These are phyloP conservation scores for Ganoderma resinaceum DNA, from an alignment of 1,284 basidiomycete genomes.

Conservation along the genomic window DNA sequence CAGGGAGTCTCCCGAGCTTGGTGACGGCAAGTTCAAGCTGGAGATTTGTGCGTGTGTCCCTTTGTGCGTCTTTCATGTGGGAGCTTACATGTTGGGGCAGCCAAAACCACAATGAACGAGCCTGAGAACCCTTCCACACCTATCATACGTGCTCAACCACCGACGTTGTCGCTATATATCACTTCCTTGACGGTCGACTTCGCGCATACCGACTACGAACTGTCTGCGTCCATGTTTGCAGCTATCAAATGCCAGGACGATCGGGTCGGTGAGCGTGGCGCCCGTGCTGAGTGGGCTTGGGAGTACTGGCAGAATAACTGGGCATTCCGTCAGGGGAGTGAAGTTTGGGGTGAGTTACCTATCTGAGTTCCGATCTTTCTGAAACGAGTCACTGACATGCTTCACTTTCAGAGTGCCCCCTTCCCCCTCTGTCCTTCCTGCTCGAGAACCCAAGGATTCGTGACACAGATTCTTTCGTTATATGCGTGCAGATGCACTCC, in stretches of 20 bases:
- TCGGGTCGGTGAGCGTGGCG: slow-evolving; percentile 64
- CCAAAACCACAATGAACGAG: slow-evolving; percentile 25
- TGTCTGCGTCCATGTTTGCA: slow-evolving; percentile 72
- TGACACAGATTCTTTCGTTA: slow-evolving; percentile 69
- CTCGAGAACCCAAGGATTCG: slow-evolving; percentile 64
- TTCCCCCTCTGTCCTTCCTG: slow-evolving; percentile 69
- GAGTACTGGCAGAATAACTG: slow-evolving; percentile 70
- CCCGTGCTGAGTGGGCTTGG: slow-evolving; percentile 78
- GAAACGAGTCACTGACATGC: neutral
- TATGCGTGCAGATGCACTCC: slow-evolving; percentile 75
- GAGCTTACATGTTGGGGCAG: slow-evolving; percentile 16
- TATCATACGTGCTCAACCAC: slow-evolving; percentile 36
- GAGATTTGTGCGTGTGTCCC: slow-evolving; percentile 57
- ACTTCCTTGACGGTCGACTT: slow-evolving; percentile 71
- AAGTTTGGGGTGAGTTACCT: slow-evolving; percentile 68
- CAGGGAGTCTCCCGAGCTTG: slow-evolving; percentile 69
- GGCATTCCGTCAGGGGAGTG: slow-evolving; percentile 69
- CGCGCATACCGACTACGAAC: slow-evolving; percentile 63
- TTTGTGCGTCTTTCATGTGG: neutral
- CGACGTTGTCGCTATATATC: slow-evolving; percentile 66
- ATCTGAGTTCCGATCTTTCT: slow-evolving; percentile 6
- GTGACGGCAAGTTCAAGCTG: slow-evolving; percentile 76
- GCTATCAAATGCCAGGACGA: slow-evolving; percentile 75
- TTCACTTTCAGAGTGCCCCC: slow-evolving; percentile 58
- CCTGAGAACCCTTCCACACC: slow-evolving; percentile 33